Conservation (phyloP, 768 basidiomycete species). For the Leccinum broughii region DNA sequence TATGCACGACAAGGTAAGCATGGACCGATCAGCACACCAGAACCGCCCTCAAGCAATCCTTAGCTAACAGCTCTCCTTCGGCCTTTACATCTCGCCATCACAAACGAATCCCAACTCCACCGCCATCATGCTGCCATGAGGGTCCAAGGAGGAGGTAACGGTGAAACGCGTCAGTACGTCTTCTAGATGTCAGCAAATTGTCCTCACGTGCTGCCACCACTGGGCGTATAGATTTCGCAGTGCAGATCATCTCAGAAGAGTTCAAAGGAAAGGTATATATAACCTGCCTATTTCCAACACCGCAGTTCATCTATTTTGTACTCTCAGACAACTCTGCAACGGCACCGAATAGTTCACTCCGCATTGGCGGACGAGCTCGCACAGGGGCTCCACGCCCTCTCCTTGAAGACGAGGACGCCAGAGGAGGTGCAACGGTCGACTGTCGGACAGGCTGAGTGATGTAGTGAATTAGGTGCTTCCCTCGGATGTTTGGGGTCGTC, state of each 20-base stretch:
- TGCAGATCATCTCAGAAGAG: slow-evolving; percentile 68
- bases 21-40: slow-evolving; percentile 26
- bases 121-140: slow-evolving; percentile 84
- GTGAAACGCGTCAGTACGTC: slow-evolving; percentile 75
- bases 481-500: slow-evolving; percentile 17
- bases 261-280: slow-evolving; percentile 71
- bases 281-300: slow-evolving; percentile 5
- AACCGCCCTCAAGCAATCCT: slow-evolving; percentile 22
- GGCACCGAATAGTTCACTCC: slow-evolving; percentile 78
- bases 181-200: slow-evolving; percentile 16
- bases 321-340: slow-evolving; percentile 67
- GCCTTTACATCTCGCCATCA: slow-evolving; percentile 64
- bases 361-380: slow-evolving; percentile 70
- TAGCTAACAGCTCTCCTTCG: slow-evolving; percentile 64
- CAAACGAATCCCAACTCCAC: slow-evolving; percentile 85
- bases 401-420: slow-evolving; percentile 70
- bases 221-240: slow-evolving; percentile 62
- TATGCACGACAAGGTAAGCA: slow-evolving; percentile 58
- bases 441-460: slow-evolving; percentile 25
- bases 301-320: slow-evolving; percentile 13
- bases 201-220: slow-evolving; percentile 26
- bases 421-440: slow-evolving; percentile 42
- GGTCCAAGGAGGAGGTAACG: slow-evolving; percentile 61
- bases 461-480: slow-evolving; percentile 20
- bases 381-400: slow-evolving; percentile 74